Percentiles rank a stretch among this genome's conserved stretches.
phyloP scores from a whole-genome alignment of 305 asterid species.

The Plantago rigida region DNA sequence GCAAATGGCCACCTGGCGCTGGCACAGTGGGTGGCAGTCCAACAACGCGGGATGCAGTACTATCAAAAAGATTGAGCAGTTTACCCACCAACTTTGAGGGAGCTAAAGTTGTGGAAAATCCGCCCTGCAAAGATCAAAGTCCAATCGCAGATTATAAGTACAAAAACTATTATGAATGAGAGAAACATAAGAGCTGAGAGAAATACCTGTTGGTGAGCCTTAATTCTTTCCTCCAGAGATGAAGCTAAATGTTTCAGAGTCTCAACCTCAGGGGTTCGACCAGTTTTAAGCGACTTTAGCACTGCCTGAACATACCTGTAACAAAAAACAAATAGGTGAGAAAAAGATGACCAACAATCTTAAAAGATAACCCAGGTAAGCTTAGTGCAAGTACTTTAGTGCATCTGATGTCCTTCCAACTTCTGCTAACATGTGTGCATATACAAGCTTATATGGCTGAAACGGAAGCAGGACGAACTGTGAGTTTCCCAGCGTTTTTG shows the following conservation, averaged over 20 bases:
- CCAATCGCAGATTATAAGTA: slow-evolving; percentile 21
- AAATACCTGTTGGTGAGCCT: slow-evolving; percentile 70
- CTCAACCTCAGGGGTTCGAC: slow-evolving; percentile 67
- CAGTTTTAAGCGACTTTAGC: slow-evolving; percentile 59
- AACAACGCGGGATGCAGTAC: slow-evolving; percentile 70
- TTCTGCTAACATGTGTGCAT: slow-evolving; percentile 93
- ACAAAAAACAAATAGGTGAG: slow-evolving; percentile 20
- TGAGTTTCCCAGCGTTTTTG: slow-evolving; percentile 78
- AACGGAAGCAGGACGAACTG: slow-evolving; percentile 80
- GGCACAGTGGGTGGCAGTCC: slow-evolving; percentile 71
- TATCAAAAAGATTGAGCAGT: slow-evolving; percentile 64
- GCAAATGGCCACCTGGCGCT: slow-evolving; percentile 36
- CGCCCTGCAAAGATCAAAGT: slow-evolving; percentile 52
- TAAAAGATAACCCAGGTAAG: slow-evolving; percentile 20
- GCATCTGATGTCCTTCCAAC: slow-evolving; percentile 91
- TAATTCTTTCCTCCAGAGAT: slow-evolving; percentile 76
- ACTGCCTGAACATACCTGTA: slow-evolving; percentile 75
- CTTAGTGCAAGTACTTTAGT: slow-evolving; percentile 47
- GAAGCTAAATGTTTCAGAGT: slow-evolving; percentile 48
- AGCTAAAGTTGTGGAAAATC: slow-evolving; percentile 70
- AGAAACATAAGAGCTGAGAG: slow-evolving; percentile 3
- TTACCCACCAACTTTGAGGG: slow-evolving; percentile 62
- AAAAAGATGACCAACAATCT: slow-evolving; percentile 15
- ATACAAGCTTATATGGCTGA: slow-evolving; percentile 89
- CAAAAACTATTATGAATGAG: slow-evolving; percentile 15